phyloP scores from a whole-genome alignment of 164 flowering plant genomes.

The Chloranthus sessilifolius region DNA sequence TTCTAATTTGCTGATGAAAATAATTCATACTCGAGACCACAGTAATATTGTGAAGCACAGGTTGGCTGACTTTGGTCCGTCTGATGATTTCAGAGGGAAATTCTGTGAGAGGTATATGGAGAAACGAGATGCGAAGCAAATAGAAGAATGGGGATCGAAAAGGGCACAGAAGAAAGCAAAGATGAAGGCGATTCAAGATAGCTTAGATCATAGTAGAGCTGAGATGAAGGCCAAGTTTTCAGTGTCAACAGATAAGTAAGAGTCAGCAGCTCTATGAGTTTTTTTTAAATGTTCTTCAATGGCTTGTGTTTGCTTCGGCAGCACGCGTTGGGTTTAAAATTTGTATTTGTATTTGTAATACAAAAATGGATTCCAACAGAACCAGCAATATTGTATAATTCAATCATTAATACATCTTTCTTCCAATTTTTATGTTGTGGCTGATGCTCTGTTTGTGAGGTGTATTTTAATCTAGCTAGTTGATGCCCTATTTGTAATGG shows the following conservation, averaged over 20 bases:
- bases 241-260: slow-evolving; percentile 41
- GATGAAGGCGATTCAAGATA: slow-evolving; percentile 85
- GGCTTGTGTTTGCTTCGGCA: too few relatives aligned
- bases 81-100: slow-evolving; percentile 70
- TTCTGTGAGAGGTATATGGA: slow-evolving; percentile 74
- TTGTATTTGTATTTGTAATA: too few relatives aligned
- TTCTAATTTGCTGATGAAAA: slow-evolving; percentile 28
- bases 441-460: too few relatives aligned
- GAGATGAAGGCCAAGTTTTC: slow-evolving; percentile 75
- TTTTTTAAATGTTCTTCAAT: too few relatives aligned
- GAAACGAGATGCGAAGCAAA: slow-evolving; percentile 81
- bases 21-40: slow-evolving; percentile 27
- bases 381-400: too few relatives aligned
- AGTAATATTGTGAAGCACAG: slow-evolving; percentile 26
- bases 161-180: slow-evolving; percentile 84
- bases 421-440: too few relatives aligned
- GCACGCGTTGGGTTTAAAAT: too few relatives aligned
- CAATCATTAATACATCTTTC: too few relatives aligned
- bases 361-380: too few relatives aligned
- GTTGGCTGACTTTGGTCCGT: slow-evolving; percentile 35
- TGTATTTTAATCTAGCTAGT: too few relatives aligned
- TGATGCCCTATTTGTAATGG: too few relatives aligned
- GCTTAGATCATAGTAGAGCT: slow-evolving; percentile 66
- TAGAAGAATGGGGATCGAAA: slow-evolving; percentile 69
- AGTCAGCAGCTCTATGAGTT: too few relatives aligned